Conservation (phyloP, 805 yeast genomes). For the Yamadazyma nakazawae region DNA sequence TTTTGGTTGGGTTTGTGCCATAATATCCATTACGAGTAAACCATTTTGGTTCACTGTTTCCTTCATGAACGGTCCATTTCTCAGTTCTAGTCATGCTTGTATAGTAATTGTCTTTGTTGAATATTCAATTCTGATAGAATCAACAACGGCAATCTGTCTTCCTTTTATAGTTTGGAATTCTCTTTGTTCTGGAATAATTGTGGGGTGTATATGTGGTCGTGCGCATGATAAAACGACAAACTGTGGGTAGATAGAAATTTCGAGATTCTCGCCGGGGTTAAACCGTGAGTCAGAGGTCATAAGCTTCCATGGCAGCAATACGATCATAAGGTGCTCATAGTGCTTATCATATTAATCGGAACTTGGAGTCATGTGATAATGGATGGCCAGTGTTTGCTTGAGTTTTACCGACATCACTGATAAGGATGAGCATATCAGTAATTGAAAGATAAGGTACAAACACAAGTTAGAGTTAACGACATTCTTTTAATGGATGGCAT, state of each 20-base stretch:
- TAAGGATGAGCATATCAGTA: no score
- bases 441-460: no score
- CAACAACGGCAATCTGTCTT: no score
- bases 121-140: no score
- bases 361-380: no score
- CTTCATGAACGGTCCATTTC: slow-evolving; percentile 71
- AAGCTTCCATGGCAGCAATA: background rate
- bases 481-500: no score
- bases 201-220: slow-evolving; percentile 8
- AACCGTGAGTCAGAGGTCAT: background rate
- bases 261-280: background rate
- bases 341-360: no score
- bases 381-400: no score
- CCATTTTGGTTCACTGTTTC: slow-evolving; percentile 59
- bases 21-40: slow-evolving; percentile 74
- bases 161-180: background rate
- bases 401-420: no score
- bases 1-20: slow-evolving; percentile 68
- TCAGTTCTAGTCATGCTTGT: slow-evolving; percentile 67
- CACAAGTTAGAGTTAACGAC: no score
- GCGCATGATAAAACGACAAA: background rate
- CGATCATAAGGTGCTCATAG: no score
- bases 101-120: background rate
- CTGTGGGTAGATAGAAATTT: background rate
- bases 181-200: background rate